Evolutionary conservation across 192 early-diverging fungal species (phyloP).

Genomic region (Coemansia sp.): DNA sequence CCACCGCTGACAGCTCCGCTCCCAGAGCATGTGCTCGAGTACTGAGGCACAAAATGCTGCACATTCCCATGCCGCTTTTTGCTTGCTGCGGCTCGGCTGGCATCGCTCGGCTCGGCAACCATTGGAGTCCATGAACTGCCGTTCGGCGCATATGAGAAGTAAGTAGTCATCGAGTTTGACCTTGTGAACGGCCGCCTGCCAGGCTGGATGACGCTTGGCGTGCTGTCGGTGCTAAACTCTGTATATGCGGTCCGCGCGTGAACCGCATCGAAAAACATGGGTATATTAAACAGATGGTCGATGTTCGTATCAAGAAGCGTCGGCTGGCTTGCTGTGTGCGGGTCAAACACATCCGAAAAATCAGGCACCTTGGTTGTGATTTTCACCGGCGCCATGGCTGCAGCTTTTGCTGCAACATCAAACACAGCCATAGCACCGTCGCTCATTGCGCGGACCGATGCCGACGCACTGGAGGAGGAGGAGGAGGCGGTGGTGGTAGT

Average conservation of each 20-base stretch:
- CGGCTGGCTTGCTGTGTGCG: neutral
- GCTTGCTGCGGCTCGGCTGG: neutral
- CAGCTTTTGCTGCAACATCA: conserved; percentile 7
- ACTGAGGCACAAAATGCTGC: conserved; percentile 56
- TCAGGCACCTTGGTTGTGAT: conserved; percentile 51
- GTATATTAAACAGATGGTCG: conserved; percentile 37
- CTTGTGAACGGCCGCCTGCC: conserved; percentile 12
- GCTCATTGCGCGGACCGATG: neutral
- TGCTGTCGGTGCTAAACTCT: conserved; percentile 16
- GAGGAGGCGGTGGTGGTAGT: neutral
- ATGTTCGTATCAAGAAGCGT: conserved; percentile 25
- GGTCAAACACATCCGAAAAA: conserved; percentile 39
- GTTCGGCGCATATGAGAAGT: conserved; percentile 21
- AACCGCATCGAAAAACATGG: conserved; percentile 33
- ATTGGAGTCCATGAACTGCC: conserved; percentile 12
- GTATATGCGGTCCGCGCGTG: conserved; percentile 7
- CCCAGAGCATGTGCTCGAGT: conserved; percentile 27
- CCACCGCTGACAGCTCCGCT: neutral
- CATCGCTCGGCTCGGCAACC: neutral
- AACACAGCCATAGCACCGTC: conserved; percentile 6
- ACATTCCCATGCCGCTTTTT: conserved; percentile 15
- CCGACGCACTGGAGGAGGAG: neutral
- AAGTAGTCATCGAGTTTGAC: conserved; percentile 19
- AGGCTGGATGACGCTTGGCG: neutral
- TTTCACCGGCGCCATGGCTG: conserved; percentile 34